Conservation (phyloP, 179 eudicot species). For the Amaranthus tricolor region DNA sequence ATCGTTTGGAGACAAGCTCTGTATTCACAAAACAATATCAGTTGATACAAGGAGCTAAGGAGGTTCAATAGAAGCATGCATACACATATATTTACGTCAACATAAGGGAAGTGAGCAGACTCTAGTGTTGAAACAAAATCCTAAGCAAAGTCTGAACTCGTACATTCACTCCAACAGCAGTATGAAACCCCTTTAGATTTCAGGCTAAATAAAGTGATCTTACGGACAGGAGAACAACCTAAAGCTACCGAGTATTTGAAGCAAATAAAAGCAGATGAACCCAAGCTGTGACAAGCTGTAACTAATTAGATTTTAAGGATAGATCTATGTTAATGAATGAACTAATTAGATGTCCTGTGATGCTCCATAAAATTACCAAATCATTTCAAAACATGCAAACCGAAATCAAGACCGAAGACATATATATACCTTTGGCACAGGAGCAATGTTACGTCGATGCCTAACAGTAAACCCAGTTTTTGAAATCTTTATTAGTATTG, state of each 20-base stretch:
- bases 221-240: no score
- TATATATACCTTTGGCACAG: slow-evolving; percentile 73
- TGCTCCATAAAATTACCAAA: neutral
- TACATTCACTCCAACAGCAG: no score
- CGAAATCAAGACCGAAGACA: slow-evolving; percentile 3
- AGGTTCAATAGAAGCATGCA: neutral
- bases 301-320: no score
- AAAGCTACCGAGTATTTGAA: no score
- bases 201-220: no score
- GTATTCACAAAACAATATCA: slow-evolving; percentile 17
- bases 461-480: slow-evolving; percentile 62
- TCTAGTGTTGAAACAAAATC: no score
- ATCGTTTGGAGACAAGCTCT: slow-evolving; percentile 50
- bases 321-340: neutral
- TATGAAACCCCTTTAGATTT: no score
- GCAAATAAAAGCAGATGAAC: no score
- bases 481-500: slow-evolving; percentile 57
- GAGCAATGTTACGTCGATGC: slow-evolving; percentile 57
- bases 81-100: neutral
- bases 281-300: no score
- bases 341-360: neutral
- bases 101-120: no score
- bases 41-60: neutral
- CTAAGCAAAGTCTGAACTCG: no score
- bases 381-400: neutral